These are phyloP conservation scores for Selaginella moellendorffii DNA, from an alignment of 75 land plant genomes.

Conservation along the genomic window DNA sequence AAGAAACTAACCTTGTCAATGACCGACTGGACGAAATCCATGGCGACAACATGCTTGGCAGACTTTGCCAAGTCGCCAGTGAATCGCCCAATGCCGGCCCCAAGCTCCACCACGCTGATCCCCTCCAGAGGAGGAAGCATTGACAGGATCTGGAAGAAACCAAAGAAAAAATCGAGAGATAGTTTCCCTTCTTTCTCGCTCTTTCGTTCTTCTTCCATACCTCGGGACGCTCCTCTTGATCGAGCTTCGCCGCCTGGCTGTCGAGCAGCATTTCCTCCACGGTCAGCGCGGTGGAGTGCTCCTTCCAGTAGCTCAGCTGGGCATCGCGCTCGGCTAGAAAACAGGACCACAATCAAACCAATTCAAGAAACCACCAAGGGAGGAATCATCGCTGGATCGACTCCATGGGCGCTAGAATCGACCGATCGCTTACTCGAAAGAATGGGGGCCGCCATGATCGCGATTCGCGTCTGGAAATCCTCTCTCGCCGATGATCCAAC, in stretches of 20 bases:
- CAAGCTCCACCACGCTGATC: conserved; percentile 71
- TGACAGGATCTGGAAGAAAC: conserved; percentile 41
- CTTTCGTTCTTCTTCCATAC: too few relatives aligned
- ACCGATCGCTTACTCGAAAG: too few relatives aligned
- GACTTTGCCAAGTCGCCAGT: conserved; percentile 79
- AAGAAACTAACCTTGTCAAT: conserved; percentile 87
- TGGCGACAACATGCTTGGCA: conserved; percentile 64
- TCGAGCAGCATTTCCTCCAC: conserved; percentile 99
- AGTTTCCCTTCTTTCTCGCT: too few relatives aligned
- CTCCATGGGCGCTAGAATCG: too few relatives aligned
- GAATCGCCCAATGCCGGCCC: conserved; percentile 98
- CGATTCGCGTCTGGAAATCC: too few relatives aligned
- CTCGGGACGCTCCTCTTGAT: conserved; percentile 90
- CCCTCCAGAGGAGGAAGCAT: conserved; percentile 61
- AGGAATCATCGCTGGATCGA: too few relatives aligned
- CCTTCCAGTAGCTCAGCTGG: conserved; percentile 84
- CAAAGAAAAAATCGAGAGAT: background rate
- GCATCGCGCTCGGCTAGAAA: conserved; percentile 45
- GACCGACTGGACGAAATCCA: conserved; percentile 83
- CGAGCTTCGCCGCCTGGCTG: conserved; percentile 77
- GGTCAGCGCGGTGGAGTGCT: conserved; percentile 62
- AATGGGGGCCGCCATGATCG: too few relatives aligned
- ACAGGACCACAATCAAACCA: too few relatives aligned
- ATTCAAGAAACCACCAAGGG: too few relatives aligned
- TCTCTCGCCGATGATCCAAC: too few relatives aligned